Evolutionary conservation across 805 yeast genomes (phyloP).

Genomic region (Yueomyces sinensis): DNA sequence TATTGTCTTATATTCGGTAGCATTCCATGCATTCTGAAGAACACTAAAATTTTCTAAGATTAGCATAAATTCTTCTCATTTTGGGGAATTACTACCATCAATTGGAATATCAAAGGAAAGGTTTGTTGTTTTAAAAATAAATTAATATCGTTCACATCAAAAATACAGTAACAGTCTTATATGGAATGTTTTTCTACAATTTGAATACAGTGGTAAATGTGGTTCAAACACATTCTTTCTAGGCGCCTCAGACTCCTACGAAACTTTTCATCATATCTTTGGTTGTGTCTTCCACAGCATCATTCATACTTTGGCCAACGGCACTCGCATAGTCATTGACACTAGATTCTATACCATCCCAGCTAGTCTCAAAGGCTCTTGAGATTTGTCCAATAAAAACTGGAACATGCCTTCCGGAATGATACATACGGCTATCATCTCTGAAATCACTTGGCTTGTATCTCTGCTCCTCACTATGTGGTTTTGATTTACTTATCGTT

Average conservation of each 20-base stretch:
- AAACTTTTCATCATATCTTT: conserved; percentile 38
- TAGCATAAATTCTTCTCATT: too few species aligned
- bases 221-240: too few species aligned
- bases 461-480: neutral
- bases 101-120: too few species aligned
- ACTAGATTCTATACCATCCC: conserved; percentile 40
- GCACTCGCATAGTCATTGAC: conserved; percentile 44
- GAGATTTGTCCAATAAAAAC: conserved; percentile 30
- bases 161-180: too few species aligned
- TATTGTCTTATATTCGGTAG: too few species aligned
- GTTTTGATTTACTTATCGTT: conserved; percentile 3
- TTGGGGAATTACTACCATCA: too few species aligned
- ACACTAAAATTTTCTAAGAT: too few species aligned
- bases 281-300: conserved; percentile 36
- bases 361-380: conserved; percentile 37
- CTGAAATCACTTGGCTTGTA: conserved; percentile 2
- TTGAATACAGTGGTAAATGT: too few species aligned
- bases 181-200: too few species aligned
- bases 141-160: too few species aligned
- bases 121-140: too few species aligned
- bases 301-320: conserved; percentile 42
- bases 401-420: conserved; percentile 19
- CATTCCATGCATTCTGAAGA: too few species aligned
- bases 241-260: conserved; percentile 39
- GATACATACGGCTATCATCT: conserved; percentile 37